Evolutionary conservation across 768 basidiomycete genomes (phyloP).

Genomic region (Dioszegia crocea): DNA sequence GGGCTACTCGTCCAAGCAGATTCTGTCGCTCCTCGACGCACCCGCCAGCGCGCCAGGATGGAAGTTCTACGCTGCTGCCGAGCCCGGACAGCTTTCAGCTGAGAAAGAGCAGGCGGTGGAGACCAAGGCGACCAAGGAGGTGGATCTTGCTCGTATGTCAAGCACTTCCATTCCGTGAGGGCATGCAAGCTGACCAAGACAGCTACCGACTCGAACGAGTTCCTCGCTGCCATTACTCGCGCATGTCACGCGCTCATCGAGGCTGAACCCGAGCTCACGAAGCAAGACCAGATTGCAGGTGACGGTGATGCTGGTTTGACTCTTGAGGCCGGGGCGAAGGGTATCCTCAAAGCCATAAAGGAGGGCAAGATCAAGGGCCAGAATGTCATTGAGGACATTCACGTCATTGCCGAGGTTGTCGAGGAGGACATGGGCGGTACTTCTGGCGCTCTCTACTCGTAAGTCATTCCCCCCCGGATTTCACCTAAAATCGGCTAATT

Average conservation of each 20-base stretch:
- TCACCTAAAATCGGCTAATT: background rate
- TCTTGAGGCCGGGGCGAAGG: slow-evolving; percentile 60
- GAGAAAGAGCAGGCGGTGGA: slow-evolving; percentile 21
- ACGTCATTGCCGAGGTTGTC: slow-evolving; percentile 66
- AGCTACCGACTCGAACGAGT: slow-evolving; percentile 30
- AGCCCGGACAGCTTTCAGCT: slow-evolving; percentile 27
- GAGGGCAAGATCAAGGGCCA: slow-evolving; percentile 60
- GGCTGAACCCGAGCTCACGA: slow-evolving; percentile 84
- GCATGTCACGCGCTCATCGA: slow-evolving; percentile 55
- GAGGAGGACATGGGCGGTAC: slow-evolving; percentile 89
- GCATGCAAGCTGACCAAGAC: background rate
- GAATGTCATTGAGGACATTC: slow-evolving; percentile 64
- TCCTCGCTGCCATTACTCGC: slow-evolving; percentile 33
- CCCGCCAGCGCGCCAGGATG: slow-evolving; percentile 67
- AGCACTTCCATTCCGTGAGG: background rate
- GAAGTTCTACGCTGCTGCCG: slow-evolving; percentile 64
- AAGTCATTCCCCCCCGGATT: slow-evolving; percentile 45
- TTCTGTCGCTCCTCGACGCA: slow-evolving; percentile 50
- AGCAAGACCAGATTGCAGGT: slow-evolving; percentile 84
- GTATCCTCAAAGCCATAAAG: slow-evolving; percentile 60
- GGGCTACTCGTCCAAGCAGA: slow-evolving; percentile 38
- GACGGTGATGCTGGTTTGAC: slow-evolving; percentile 73
- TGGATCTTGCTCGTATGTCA: slow-evolving; percentile 35
- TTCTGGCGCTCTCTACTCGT: slow-evolving; percentile 87
- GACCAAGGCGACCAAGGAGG: slow-evolving; percentile 26